These are phyloP conservation scores for Fusarium chaquense DNA, from an alignment of 2,329 filamentous ascomycete species.

Conservation along the genomic window DNA sequence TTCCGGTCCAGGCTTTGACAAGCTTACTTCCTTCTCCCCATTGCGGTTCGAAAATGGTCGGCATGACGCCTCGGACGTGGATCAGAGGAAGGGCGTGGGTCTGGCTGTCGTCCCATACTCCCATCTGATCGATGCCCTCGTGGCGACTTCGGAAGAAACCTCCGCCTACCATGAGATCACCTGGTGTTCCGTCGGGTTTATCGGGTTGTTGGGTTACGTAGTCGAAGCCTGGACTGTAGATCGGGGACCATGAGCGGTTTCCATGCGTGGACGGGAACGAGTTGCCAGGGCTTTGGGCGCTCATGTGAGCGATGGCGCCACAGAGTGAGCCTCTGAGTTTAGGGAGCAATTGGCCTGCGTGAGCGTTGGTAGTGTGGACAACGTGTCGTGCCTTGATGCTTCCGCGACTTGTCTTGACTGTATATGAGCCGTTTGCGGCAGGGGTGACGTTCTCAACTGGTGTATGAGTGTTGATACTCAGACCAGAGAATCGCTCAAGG, in stretches of 20 bases:
- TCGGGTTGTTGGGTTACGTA: constrained; percentile 63
- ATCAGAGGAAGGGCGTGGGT: constrained; percentile 55
- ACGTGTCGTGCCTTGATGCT: constrained; percentile 61
- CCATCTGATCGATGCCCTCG: constrained; percentile 60
- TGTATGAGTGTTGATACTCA: constrained; percentile 57
- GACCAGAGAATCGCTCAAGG: constrained; percentile 49
- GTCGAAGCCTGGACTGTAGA: constrained; percentile 62
- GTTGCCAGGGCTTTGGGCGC: constrained; percentile 59
- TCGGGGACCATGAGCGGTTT: constrained; percentile 63
- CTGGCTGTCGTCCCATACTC: constrained; percentile 59
- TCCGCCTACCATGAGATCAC: constrained; percentile 67
- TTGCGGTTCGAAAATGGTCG: constrained; percentile 55
- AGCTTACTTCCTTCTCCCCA: constrained; percentile 52
- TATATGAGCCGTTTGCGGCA: constrained; percentile 49
- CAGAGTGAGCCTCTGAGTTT: constrained; percentile 60
- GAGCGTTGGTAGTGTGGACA: constrained; percentile 69
- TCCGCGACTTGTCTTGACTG: constrained; percentile 60
- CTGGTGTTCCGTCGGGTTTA: constrained; percentile 44
- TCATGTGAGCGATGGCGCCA: constrained; percentile 62
- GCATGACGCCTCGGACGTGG: constrained; percentile 58
- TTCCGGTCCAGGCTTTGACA: constrained; percentile 62
- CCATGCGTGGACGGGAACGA: constrained; percentile 50
- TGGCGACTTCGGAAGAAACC: constrained; percentile 59
- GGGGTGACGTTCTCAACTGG: constrained; percentile 49
- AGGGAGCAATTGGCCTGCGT: constrained; percentile 64